These are phyloP conservation scores for Inga oerstediana DNA, from an alignment of 306 rosid genomes.

Conservation along the genomic window DNA sequence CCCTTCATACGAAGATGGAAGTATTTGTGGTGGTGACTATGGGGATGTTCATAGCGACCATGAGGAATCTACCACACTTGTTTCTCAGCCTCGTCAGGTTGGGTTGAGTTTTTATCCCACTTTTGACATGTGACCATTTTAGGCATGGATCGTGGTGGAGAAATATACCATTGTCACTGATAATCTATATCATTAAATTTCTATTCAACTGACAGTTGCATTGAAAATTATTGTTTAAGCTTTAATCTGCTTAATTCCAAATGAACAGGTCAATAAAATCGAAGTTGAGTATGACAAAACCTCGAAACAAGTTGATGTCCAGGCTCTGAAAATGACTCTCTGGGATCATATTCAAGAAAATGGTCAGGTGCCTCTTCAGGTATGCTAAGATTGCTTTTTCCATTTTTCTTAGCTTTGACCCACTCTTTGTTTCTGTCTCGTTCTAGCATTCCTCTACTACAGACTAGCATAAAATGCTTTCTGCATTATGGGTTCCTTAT, in stretches of 20 bases:
- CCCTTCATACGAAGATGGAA: constrained; percentile 71
- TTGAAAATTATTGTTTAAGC: constrained; percentile 12
- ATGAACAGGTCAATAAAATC: constrained; percentile 78
- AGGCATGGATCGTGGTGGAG: background rate
- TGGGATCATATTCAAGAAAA: constrained; percentile 79
- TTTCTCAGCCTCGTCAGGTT: constrained; percentile 95
- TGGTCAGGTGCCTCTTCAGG: constrained; percentile 53
- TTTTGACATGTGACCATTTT: constrained; percentile 1
- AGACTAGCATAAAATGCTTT: constrained; percentile 17
- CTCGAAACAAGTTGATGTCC: constrained; percentile 93
- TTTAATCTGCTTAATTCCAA: constrained; percentile 34
- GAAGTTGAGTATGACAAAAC: constrained; percentile 95
- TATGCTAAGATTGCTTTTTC: constrained; percentile 37
- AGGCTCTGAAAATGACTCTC: constrained; percentile 75
- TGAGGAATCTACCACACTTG: constrained; percentile 73
- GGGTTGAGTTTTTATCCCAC: constrained; percentile 29
- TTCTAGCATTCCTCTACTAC: background rate
- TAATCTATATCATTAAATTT: constrained; percentile 3
- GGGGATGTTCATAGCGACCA: constrained; percentile 65
- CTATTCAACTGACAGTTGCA: background rate
- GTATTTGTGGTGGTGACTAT: constrained; percentile 54
- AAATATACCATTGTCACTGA: background rate
- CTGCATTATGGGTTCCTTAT: constrained; percentile 13
- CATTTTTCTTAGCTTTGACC: background rate
- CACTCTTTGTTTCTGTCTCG: background rate